Evolutionary conservation across 2,329 filamentous ascomycete genomes (phyloP), one percentile per base, ranked within the genome.

Genomic region (Talaromyces marneffei): DNA sequence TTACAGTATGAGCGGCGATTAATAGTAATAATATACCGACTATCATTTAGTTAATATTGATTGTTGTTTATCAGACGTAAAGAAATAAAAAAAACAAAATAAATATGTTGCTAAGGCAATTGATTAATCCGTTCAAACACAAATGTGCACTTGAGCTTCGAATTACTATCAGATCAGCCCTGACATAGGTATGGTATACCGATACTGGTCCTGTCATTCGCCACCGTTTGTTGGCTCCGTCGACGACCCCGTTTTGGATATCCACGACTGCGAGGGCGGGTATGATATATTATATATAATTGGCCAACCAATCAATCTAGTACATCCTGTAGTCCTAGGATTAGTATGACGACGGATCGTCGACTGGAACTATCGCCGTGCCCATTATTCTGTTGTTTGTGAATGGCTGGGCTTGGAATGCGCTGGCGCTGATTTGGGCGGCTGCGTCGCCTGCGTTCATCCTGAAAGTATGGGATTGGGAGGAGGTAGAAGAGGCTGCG

Each of bases 331-430:
- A n/a, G n/a, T n/a, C n/a, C n/a, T n/a, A n/a, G n/a, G n/a, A n/a
- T n/a, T n/a, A n/a, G n/a, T n/a, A n/a, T n/a, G n/a, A n/a, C n/a
- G 75, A 2, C 67, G 68, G 8, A 61, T 78, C 5, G 63, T 79
- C 2, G 78, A 80, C 62, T 75, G 71, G 68, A 79, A 79, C 37
- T 80, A 76, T 63, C 66, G 68, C 4, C 69, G 74, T 4, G 1
- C 74, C 74, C 1, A 70, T 76, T 0, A 70, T 74, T 16, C 64
- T 78, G 12, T 64, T 78, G 0, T 78, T 78, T 56, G 61, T 76
- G 23, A 71, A 71, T 29, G 74, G 73, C 1, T 73, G 75, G 59
- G 67, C 70, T 6, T 65, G 79, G 27, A 75, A 72, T 4, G 50
- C 29, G 0, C 23, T 60, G 29, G 29, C 20, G 12, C 14, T 60